Evolutionary conservation across 2,329 filamentous ascomycete genomes (phyloP).

Genomic region (Colletotrichum tamarilloi): DNA sequence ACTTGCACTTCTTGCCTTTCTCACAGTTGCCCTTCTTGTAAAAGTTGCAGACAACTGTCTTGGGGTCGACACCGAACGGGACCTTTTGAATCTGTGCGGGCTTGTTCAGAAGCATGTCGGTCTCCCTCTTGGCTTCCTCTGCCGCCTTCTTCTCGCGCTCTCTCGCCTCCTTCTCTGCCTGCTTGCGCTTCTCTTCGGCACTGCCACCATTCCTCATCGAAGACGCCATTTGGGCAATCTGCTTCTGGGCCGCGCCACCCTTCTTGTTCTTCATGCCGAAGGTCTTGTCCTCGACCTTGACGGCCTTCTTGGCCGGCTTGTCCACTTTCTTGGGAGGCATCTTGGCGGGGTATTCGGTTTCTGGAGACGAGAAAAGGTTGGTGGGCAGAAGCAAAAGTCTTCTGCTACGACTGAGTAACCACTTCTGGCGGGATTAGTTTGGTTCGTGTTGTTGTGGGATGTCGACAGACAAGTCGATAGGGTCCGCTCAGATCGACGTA

Average conservation of each 20-base stretch:
- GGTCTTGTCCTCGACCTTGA: conserved; percentile 90
- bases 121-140: conserved; percentile 84
- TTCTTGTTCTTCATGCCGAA: conserved; percentile 99
- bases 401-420: conserved; percentile 8
- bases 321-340: conserved; percentile 78
- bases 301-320: conserved; percentile 66
- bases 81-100: conserved; percentile 98
- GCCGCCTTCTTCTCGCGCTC: conserved; percentile 93
- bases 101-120: conserved; percentile 85
- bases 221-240: conserved; percentile 85
- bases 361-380: conserved; percentile 23
- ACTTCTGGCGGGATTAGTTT: not conserved
- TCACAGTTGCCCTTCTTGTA: conserved; percentile 98
- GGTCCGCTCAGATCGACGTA: conserved; percentile 26
- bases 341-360: conserved; percentile 49
- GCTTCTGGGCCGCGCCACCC: conserved; percentile 87
- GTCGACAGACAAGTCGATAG: not conserved
- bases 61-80: conserved; percentile 96
- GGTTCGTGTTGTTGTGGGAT: not conserved
- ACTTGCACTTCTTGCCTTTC: conserved; percentile 98
- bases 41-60: conserved; percentile 96
- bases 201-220: conserved; percentile 79
- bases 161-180: conserved; percentile 72
- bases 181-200: conserved; percentile 88
- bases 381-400: not conserved